These are phyloP conservation scores for Geotrichum candidum DNA, from an alignment of 1,139 yeast genomes.

Conservation along the genomic window DNA sequence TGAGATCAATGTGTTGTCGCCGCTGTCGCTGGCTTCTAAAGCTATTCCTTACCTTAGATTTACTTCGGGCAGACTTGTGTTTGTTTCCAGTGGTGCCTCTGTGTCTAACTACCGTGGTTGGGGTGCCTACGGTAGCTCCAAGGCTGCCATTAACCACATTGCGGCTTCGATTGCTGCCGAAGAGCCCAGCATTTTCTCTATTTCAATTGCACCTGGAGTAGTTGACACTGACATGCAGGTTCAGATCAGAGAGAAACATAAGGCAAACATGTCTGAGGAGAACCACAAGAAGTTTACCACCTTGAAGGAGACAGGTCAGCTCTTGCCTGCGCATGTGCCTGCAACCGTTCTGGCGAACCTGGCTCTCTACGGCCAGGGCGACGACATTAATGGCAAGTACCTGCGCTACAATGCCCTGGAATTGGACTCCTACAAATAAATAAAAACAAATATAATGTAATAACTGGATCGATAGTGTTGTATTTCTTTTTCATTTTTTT, in stretches of 20 bases:
- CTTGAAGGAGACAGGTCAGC: slow-evolving; percentile 48
- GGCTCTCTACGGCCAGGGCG: slow-evolving; percentile 45
- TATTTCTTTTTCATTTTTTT: no score
- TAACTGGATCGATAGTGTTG: neutral
- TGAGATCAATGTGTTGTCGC: slow-evolving; percentile 74
- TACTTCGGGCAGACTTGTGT: slow-evolving; percentile 55
- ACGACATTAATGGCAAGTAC: slow-evolving; percentile 55
- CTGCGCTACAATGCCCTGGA: slow-evolving; percentile 51
- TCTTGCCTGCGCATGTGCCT: slow-evolving; percentile 64
- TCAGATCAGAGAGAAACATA: slow-evolving; percentile 58
- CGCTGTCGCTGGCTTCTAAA: slow-evolving; percentile 51
- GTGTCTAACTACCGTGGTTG: slow-evolving; percentile 58
- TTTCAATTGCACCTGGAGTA: slow-evolving; percentile 88
- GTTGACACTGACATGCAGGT: slow-evolving; percentile 85
- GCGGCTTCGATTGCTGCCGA: slow-evolving; percentile 61
- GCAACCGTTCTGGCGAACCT: slow-evolving; percentile 62
- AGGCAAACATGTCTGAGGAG: slow-evolving; percentile 51
- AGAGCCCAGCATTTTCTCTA: slow-evolving; percentile 51
- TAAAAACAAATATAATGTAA: no score
- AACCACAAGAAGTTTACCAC: slow-evolving; percentile 54
- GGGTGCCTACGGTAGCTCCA: slow-evolving; percentile 87
- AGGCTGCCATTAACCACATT: slow-evolving; percentile 81
- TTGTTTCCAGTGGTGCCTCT: slow-evolving; percentile 86
- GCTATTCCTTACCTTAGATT: slow-evolving; percentile 56
- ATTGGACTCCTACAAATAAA: slow-evolving; percentile 20